These are phyloP conservation scores for Cyberlindnera japonica DNA, from an alignment of 805 yeast genomes.

Conservation along the genomic window DNA sequence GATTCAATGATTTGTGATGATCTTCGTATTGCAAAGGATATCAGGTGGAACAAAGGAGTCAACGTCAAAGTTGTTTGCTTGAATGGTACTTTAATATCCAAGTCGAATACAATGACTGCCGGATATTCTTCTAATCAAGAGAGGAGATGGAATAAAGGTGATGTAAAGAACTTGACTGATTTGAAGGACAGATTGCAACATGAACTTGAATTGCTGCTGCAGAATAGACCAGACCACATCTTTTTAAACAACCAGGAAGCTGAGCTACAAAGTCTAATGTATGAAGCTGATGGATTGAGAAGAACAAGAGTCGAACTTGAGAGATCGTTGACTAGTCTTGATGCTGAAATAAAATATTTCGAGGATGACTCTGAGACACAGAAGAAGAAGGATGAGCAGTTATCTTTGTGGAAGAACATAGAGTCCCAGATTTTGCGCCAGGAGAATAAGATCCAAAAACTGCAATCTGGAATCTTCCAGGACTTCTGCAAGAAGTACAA, in stretches of 20 bases:
- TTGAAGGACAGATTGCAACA: conserved; percentile 46
- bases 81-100: conserved; percentile 81
- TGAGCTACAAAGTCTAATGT: conserved; percentile 49
- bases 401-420: conserved; percentile 22
- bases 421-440: conserved; percentile 27
- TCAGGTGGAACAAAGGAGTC: conserved; percentile 63
- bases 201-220: conserved; percentile 41
- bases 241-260: conserved; percentile 54
- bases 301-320: conserved; percentile 41
- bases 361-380: conserved; percentile 30
- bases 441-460: conserved; percentile 28
- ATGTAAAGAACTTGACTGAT: conserved; percentile 50
- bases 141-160: conserved; percentile 74
- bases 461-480: conserved; percentile 45
- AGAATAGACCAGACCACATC: conserved; percentile 46
- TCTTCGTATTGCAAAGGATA: conserved; percentile 59
- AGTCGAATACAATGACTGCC: conserved; percentile 90
- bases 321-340: conserved; percentile 42
- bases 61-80: conserved; percentile 70
- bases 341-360: conserved; percentile 51
- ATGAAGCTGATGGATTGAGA: conserved; percentile 41
- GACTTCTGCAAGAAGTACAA: conserved; percentile 54
- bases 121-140: conserved; percentile 54
- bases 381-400: conserved; percentile 25
- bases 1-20: conserved; percentile 75